These are phyloP conservation scores for Crucibulum laeve DNA, from an alignment of 768 basidiomycete species.

Conservation along the genomic window DNA sequence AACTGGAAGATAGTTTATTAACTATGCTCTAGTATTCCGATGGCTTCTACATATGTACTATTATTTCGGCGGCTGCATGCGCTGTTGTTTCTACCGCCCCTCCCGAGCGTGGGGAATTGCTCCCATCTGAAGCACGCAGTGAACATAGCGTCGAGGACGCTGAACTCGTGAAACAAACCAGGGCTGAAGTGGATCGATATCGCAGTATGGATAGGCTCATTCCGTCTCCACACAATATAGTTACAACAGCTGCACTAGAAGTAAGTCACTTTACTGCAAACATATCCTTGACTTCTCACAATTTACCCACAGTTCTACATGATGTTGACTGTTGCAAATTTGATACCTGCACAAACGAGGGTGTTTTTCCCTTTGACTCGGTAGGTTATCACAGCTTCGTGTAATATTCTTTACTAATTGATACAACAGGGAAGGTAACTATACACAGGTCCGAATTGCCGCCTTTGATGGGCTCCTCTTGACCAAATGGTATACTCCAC, in stretches of 20 bases:
- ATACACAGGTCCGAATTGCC: conserved; percentile 83
- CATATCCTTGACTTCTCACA: background rate
- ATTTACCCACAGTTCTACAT: conserved; percentile 62
- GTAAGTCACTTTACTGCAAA: conserved; percentile 36
- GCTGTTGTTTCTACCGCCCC: conserved; percentile 72
- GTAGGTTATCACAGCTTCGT: conserved; percentile 34
- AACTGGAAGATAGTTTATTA: background rate
- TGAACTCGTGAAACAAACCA: conserved; percentile 66
- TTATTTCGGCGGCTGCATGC: conserved; percentile 79
- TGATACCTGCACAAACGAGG: conserved; percentile 72
- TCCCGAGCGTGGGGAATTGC: conserved; percentile 77
- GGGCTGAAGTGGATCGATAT: conserved; percentile 85
- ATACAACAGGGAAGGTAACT: conserved; percentile 88
- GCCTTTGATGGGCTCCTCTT: conserved; percentile 94
- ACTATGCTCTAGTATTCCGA: conserved; percentile 69
- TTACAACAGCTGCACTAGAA: conserved; percentile 88
- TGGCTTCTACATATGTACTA: conserved; percentile 82
- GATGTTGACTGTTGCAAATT: conserved; percentile 68
- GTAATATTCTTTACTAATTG: conserved; percentile 5
- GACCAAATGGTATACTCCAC: conserved; percentile 81
- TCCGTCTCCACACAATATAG: conserved; percentile 90
- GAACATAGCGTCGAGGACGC: conserved; percentile 68
- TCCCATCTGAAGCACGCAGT: conserved; percentile 60
- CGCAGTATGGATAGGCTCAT: conserved; percentile 94
- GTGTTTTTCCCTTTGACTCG: conserved; percentile 87